Percentiles rank a stretch among this genome's conserved stretches.
Evolutionary conservation across 179 eudicot genomes (phyloP).

Genomic region (Dionaea muscipula): DNA sequence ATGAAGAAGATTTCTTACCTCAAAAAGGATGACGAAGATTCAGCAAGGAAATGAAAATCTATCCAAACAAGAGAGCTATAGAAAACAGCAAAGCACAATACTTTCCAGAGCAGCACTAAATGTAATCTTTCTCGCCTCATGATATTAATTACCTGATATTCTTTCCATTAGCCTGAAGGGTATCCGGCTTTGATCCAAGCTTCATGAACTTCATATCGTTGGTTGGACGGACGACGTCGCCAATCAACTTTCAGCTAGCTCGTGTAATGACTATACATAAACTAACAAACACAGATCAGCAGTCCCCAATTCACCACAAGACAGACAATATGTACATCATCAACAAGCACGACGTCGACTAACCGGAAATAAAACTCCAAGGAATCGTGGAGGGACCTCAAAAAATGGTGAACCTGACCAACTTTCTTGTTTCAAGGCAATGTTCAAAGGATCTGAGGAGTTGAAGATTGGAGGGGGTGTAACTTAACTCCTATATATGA

Average conservation of each 20-base stretch:
- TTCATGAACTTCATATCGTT: slow-evolving; percentile 92
- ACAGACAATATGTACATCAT: slow-evolving; percentile 21
- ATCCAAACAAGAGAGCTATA: no score
- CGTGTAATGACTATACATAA: slow-evolving; percentile 21
- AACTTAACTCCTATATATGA: slow-evolving; percentile 17
- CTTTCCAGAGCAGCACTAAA: no score
- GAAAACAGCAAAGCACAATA: no score
- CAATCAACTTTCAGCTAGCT: slow-evolving; percentile 5
- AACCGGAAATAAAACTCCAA: no score
- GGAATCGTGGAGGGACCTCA: no score
- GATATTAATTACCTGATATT: slow-evolving; percentile 51
- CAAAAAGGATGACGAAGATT: no score
- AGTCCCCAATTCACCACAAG: slow-evolving; percentile 1
- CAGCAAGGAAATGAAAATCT: no score
- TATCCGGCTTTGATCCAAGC: slow-evolving; percentile 87
- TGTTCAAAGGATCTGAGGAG: slow-evolving; percentile 25
- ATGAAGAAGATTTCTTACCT: no score
- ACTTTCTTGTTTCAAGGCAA: slow-evolving; percentile 26
- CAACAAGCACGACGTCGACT: no score
- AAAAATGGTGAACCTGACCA: slow-evolving; percentile 28
- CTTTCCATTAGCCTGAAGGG: slow-evolving; percentile 61
- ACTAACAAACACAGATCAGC: slow-evolving; percentile 21
- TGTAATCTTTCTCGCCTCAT: no score
- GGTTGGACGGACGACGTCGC: slow-evolving; percentile 22
- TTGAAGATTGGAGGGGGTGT: slow-evolving; percentile 20